Base-by-base conservation (phyloP, 805 yeast genomes). In the Grigorovia jiainica region DNA sequence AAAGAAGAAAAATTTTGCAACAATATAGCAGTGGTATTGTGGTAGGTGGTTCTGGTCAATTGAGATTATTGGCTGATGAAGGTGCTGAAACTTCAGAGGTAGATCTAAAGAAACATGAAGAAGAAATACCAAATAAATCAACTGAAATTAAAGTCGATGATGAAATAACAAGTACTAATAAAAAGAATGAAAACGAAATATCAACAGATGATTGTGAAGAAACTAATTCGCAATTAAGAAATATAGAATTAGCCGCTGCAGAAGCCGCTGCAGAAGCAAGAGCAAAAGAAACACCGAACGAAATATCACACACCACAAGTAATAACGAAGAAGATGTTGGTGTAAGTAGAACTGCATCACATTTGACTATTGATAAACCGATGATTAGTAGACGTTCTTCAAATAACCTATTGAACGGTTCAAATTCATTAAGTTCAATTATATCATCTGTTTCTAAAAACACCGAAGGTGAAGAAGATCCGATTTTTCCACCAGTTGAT, bases 31-130 rank as follows among this genome's bases (percentile, higher is more conserved):
- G 80, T 7, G 89, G 89, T 21, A 70, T 82, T 25, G 87, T 83
- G 3, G 89, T 82, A 34, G 92, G 90, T 34, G 90, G 89, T 2
- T 69, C 84, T 3, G 87, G 86, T 1, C 79, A 79, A 41, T 62
- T 80, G 41, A 76, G 74, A 39, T 58, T 75, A 36, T 47, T 72
- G 35, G 27, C 42, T 16, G 50, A 49, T 7, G 18, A 13, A 5
- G 36, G 19, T 8, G 47, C 47, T 20, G 46, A 50, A 2, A 45
- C 42, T 8, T 43, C 41, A 15, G 40, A 44, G 29, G 17, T 24
- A 5, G 46, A 47, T 18, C 5, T 38, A 4, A 47, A 41, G 33
- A 44, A 42, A 25, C 43, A 34, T 9, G 47, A 44, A 33, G 50
- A 42, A 27, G 38, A 43, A 43, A 57, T 52, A 8, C 64, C 58